These are phyloP conservation scores for Phytophthora cactorum DNA, from an alignment of 352 stramenopile species.

Conservation along the genomic window DNA sequence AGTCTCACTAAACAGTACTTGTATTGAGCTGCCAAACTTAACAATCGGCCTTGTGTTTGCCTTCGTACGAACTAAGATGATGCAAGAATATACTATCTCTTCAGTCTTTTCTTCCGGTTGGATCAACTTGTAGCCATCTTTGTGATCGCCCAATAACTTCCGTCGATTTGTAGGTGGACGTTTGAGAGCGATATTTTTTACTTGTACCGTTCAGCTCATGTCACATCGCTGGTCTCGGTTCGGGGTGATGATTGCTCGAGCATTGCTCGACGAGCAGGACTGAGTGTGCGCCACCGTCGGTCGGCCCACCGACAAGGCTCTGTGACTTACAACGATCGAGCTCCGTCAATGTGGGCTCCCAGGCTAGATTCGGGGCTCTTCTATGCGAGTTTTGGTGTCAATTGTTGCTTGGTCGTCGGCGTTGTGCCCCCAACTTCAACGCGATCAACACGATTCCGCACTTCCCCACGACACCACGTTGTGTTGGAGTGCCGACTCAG, in stretches of 20 bases:
- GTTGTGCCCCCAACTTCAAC: conserved; percentile 25
- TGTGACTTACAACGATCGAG: no score
- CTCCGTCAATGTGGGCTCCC: no score
- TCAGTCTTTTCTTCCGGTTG: no score
- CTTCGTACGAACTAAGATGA: neutral
- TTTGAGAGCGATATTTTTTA: neutral
- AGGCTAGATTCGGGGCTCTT: conserved; percentile 8
- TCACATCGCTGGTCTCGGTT: conserved; percentile 1
- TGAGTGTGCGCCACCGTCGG: no score
- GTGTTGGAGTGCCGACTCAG: neutral
- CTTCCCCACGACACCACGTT: conserved; percentile 10
- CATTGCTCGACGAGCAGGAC: neutral
- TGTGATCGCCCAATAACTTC: neutral
- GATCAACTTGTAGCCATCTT: conserved; percentile 2
- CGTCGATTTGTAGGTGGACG: neutral
- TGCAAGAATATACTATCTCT: no score
- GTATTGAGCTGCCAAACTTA: no score
- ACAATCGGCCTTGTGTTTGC: no score
- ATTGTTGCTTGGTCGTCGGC: conserved; percentile 25
- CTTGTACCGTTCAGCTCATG: neutral
- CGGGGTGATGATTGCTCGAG: conserved; percentile 14
- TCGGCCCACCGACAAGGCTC: no score
- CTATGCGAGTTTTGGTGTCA: conserved; percentile 22
- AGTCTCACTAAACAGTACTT: no score
- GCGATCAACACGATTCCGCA: conserved; percentile 7